These are phyloP conservation scores for Steccherinum ochraceum DNA, from an alignment of 768 basidiomycete species.

Conservation along the genomic window DNA sequence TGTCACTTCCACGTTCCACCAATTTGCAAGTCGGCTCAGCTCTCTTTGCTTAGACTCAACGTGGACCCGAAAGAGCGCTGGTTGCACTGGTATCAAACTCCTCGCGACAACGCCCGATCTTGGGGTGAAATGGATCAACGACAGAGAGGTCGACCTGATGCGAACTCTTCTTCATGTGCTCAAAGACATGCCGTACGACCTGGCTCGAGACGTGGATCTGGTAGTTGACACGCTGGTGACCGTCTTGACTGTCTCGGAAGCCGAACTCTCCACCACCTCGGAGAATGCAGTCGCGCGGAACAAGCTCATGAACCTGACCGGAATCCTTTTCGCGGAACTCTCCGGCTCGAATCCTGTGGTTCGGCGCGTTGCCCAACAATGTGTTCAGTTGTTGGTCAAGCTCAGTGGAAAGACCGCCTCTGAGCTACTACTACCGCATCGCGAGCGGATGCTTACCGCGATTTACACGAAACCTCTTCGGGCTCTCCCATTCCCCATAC, in stretches of 20 bases:
- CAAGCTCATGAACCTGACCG: slow-evolving; percentile 63
- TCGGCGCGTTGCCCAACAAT: slow-evolving; percentile 75
- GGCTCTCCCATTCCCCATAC: slow-evolving; percentile 89
- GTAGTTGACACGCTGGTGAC: slow-evolving; percentile 71
- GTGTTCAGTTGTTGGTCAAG: slow-evolving; percentile 72
- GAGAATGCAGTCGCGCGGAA: slow-evolving; percentile 23
- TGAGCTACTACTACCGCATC: slow-evolving; percentile 78
- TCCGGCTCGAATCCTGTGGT: slow-evolving; percentile 83
- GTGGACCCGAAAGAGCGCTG: slow-evolving; percentile 87
- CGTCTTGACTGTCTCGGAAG: slow-evolving; percentile 57
- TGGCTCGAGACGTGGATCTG: slow-evolving; percentile 74
- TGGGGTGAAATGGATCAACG: slow-evolving; percentile 72
- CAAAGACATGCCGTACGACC: slow-evolving; percentile 89
- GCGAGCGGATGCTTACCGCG: slow-evolving; percentile 80
- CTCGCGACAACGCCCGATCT: slow-evolving; percentile 68
- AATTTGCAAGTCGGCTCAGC: slow-evolving; percentile 77
- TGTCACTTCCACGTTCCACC: slow-evolving; percentile 64
- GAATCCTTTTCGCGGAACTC: slow-evolving; percentile 84
- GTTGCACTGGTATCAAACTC: slow-evolving; percentile 78
- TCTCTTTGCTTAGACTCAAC: slow-evolving; percentile 87
- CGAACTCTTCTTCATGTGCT: slow-evolving; percentile 87
- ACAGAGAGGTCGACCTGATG: slow-evolving; percentile 85
- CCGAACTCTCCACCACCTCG: slow-evolving; percentile 25
- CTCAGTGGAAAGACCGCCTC: slow-evolving; percentile 63
- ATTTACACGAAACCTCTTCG: slow-evolving; percentile 97